Evolutionary conservation across 2,329 filamentous ascomycete genomes (phyloP).

Genomic region (Ramularia endophylla): DNA sequence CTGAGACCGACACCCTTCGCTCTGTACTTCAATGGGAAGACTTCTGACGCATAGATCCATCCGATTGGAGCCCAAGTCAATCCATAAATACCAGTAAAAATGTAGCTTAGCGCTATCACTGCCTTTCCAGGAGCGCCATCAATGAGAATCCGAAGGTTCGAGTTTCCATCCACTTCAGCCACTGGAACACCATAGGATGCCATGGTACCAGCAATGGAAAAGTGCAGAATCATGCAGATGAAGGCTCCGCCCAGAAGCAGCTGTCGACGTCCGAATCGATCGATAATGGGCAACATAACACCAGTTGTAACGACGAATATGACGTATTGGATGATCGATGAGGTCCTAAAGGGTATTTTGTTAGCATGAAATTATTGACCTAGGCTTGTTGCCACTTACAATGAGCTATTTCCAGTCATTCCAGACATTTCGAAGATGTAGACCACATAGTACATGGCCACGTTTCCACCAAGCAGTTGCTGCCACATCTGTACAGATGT

Average conservation of each 20-base stretch:
- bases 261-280: constrained; percentile 33
- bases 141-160: constrained; percentile 49
- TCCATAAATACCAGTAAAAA: constrained; percentile 58
- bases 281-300: constrained; percentile 35
- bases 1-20: constrained; percentile 55
- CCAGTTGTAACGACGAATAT: constrained; percentile 38
- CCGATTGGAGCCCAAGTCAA: constrained; percentile 57
- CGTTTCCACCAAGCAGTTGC: constrained; percentile 37
- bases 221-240: constrained; percentile 41
- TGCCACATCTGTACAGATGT: constrained; percentile 55
- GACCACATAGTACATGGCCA: constrained; percentile 45
- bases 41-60: constrained; percentile 61
- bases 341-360: constrained; percentile 25
- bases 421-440: constrained; percentile 57
- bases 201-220: constrained; percentile 43
- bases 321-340: constrained; percentile 36
- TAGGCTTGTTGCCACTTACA: constrained; percentile 35
- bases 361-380: no score
- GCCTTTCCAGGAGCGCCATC: constrained; percentile 49
- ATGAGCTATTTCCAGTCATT: constrained; percentile 40
- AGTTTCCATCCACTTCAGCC: constrained; percentile 38
- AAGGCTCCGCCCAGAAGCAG: constrained; percentile 38
- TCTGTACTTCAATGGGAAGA: constrained; percentile 56
- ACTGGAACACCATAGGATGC: constrained; percentile 38
- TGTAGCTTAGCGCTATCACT: constrained; percentile 59